These are phyloP conservation scores for Debaryomyces fabryi DNA, from an alignment of 1,139 yeast genomes.

Conservation along the genomic window DNA sequence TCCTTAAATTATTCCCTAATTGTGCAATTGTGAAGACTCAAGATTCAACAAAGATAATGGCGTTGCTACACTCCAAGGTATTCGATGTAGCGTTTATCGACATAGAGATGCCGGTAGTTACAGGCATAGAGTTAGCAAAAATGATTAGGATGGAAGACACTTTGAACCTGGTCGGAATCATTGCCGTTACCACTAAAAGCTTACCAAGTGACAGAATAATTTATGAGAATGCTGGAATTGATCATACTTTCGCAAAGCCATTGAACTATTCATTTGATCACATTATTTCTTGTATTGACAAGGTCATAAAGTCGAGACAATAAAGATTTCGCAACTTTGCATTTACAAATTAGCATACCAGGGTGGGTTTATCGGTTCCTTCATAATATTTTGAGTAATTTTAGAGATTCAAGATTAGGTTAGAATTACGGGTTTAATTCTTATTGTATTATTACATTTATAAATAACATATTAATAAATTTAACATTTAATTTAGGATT, in stretches of 20 bases:
- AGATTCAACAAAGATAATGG: slow-evolving; percentile 36
- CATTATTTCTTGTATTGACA: slow-evolving; percentile 2
- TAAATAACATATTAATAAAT: neutral
- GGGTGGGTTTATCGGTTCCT: neutral
- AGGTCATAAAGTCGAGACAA: neutral
- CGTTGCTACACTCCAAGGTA: slow-evolving; percentile 19
- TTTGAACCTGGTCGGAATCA: slow-evolving; percentile 31
- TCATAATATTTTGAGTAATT: neutral
- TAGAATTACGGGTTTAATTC: slow-evolving; percentile 6
- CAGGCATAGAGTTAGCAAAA: slow-evolving; percentile 44
- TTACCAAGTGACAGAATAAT: slow-evolving; percentile 30
- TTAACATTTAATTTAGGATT: neutral
- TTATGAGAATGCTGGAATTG: slow-evolving; percentile 41
- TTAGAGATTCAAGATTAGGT: neutral
- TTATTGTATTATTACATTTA: slow-evolving; percentile 6
- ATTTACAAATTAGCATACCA: neutral
- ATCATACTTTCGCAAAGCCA: slow-evolving; percentile 47
- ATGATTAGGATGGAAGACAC: slow-evolving; percentile 25
- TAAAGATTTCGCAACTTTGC: neutral
- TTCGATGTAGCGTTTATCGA: slow-evolving; percentile 46
- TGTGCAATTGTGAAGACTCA: slow-evolving; percentile 30
- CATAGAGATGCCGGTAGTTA: slow-evolving; percentile 51
- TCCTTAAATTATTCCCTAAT: slow-evolving; percentile 40
- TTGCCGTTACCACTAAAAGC: slow-evolving; percentile 48
- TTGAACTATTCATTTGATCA: slow-evolving; percentile 24